Percentiles rank a stretch among this genome's conserved stretches.
These are phyloP conservation scores for Rhynchospora tenuis DNA, from an alignment of 176 grass and related monocot genomes.

Conservation along the genomic window DNA sequence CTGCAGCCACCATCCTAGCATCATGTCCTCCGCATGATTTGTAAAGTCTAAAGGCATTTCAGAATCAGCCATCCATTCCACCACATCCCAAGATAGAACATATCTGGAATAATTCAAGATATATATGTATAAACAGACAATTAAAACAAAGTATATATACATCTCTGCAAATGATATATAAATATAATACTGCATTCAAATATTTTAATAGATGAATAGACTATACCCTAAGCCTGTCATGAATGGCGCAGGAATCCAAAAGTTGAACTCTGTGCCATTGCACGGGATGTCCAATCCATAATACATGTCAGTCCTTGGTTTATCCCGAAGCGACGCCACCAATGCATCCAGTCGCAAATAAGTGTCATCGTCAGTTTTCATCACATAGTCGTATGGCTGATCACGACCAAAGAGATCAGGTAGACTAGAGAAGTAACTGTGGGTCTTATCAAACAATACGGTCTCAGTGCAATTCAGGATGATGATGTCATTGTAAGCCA, in stretches of 20 bases:
- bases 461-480: constrained; percentile 65
- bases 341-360: constrained; percentile 48
- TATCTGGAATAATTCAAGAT: neutral
- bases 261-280: constrained; percentile 36
- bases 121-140: neutral
- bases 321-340: constrained; percentile 25
- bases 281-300: constrained; percentile 62
- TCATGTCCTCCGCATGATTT: constrained; percentile 47
- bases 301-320: constrained; percentile 49
- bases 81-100: constrained; percentile 70
- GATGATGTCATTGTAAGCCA: constrained; percentile 50
- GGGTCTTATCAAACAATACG: constrained; percentile 66
- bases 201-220: neutral
- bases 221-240: constrained; percentile 77
- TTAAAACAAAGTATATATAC: neutral
- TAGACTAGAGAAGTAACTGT: constrained; percentile 56
- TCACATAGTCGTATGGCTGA: constrained; percentile 54
- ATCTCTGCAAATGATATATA: neutral
- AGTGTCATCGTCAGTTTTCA: constrained; percentile 88
- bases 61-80: constrained; percentile 41
- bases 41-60: constrained; percentile 33
- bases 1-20: constrained; percentile 59
- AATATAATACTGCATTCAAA: too few species aligned
- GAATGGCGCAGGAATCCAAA: constrained; percentile 70
- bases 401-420: neutral